A percentile compares a stretch with the other conserved stretches of the same genome.
Evolutionary conservation across 2,329 filamentous ascomycete genomes (phyloP).

Genomic region (Curvularia lunata): DNA sequence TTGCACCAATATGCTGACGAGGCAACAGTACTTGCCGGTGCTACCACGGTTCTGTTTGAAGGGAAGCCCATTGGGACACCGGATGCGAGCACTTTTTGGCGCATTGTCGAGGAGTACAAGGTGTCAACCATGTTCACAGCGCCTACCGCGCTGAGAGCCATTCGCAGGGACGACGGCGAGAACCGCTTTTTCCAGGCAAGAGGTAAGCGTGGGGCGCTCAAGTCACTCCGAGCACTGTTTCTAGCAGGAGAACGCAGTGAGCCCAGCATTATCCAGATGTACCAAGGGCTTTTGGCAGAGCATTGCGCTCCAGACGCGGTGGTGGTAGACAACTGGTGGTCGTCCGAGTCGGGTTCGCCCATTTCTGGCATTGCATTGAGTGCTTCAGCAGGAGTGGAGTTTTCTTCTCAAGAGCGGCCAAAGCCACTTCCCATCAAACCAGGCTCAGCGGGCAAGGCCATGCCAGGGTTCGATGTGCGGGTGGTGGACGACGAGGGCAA

Average conservation of each 20-base stretch:
- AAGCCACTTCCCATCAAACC: conserved; percentile 71
- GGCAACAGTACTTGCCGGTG: conserved; percentile 84
- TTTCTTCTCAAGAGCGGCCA: conserved; percentile 50
- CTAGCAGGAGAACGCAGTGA: conserved; percentile 90
- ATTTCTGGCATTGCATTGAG: conserved; percentile 71
- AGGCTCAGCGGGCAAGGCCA: conserved; percentile 86
- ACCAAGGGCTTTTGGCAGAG: conserved; percentile 72
- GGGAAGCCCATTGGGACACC: conserved; percentile 94
- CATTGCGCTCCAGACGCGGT: conserved; percentile 69
- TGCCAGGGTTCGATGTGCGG: conserved; percentile 89
- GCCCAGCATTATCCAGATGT: conserved; percentile 81
- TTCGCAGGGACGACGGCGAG: conserved; percentile 82
- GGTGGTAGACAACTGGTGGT: conserved; percentile 78
- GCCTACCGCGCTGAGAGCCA: conserved; percentile 84
- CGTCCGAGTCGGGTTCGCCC: conserved; percentile 71
- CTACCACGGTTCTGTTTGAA: conserved; percentile 86
- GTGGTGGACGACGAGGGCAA: conserved; percentile 81
- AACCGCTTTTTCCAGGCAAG: conserved; percentile 68
- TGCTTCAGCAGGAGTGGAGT: conserved; percentile 65
- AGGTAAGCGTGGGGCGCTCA: conserved; percentile 74
- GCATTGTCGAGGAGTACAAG: conserved; percentile 81
- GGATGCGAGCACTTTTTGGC: conserved; percentile 86
- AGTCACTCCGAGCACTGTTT: conserved; percentile 75
- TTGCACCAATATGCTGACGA: too few relatives aligned
- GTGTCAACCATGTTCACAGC: conserved; percentile 83